A percentile compares a stretch with the other conserved stretches of the same genome.
phyloP scores from a whole-genome alignment of 1,284 basidiomycete species.

The Kwoniella shivajii region DNA sequence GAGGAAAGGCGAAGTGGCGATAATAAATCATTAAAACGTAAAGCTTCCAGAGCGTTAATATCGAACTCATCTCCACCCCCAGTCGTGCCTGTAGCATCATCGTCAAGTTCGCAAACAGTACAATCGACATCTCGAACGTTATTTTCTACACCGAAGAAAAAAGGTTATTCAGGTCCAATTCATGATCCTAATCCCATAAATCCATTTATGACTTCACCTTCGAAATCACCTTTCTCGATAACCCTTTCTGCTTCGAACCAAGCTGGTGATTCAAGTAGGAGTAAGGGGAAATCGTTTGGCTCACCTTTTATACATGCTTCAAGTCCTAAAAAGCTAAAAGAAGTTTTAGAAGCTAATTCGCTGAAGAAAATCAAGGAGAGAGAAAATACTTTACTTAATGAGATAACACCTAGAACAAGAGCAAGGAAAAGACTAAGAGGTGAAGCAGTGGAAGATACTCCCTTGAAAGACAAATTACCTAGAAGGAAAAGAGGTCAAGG shows the following conservation, averaged over 20 bases:
- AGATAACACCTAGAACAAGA: constrained; percentile 49
- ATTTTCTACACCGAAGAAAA: constrained; percentile 36
- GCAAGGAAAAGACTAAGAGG: constrained; percentile 51
- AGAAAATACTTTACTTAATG: constrained; percentile 4
- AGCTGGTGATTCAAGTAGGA: neutral
- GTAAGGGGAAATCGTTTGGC: constrained; percentile 11
- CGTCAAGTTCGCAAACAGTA: too few species aligned
- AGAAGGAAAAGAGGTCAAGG: constrained; percentile 16
- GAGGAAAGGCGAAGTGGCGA: neutral
- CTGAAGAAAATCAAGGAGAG: constrained; percentile 24
- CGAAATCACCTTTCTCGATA: constrained; percentile 8
- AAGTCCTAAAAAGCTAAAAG: constrained; percentile 45
- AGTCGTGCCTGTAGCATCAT: constrained; percentile 2
- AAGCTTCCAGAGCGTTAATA: constrained; percentile 6
- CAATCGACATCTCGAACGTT: constrained; percentile 13
- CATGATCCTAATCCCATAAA: constrained; percentile 47
- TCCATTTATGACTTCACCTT: constrained; percentile 36
- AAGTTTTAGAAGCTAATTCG: constrained; percentile 45
- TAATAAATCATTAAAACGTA: constrained; percentile 8
- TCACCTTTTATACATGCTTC: constrained; percentile 47
- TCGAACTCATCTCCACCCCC: neutral
- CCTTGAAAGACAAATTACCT: constrained; percentile 32
- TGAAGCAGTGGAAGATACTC: constrained; percentile 49
- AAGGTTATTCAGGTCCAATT: constrained; percentile 39
- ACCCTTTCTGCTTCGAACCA: neutral